phyloP scores from a whole-genome alignment of 2,329 filamentous ascomycete species.

The Aspergillus japonicus region DNA sequence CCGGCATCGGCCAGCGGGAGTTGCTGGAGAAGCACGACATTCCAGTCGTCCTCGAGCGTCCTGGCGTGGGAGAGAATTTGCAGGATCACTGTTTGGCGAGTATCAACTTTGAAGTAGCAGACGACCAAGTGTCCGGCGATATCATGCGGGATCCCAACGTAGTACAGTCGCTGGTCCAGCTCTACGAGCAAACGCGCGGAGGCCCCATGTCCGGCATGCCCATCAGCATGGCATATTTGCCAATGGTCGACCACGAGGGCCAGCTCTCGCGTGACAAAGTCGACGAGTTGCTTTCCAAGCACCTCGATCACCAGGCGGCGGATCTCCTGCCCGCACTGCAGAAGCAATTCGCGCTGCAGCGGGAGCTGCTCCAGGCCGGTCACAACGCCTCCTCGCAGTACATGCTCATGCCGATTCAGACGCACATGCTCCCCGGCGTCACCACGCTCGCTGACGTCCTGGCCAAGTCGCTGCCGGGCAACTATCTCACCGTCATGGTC shows the following conservation, averaged over 20 bases:
- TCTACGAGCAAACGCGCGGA: constrained; percentile 21
- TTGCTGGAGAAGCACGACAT: constrained; percentile 45
- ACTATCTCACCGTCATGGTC: constrained; percentile 22
- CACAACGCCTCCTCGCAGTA: constrained; percentile 15
- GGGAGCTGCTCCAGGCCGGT: constrained; percentile 13
- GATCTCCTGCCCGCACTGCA: background rate
- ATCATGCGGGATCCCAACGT: constrained; percentile 23
- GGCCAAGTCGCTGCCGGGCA: constrained; percentile 15
- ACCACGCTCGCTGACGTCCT: constrained; percentile 16
- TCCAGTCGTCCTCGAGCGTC: constrained; percentile 45
- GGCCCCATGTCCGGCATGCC: constrained; percentile 28
- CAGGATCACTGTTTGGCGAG: constrained; percentile 48
- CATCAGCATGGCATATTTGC: constrained; percentile 28
- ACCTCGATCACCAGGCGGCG: background rate
- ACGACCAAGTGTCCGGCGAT: constrained; percentile 26
- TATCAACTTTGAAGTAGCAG: constrained; percentile 26
- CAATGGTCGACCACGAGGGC: constrained; percentile 23
- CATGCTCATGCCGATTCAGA: constrained; percentile 16
- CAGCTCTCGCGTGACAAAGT: constrained; percentile 10
- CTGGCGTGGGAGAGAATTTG: constrained; percentile 52
- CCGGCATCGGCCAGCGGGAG: constrained; percentile 55
- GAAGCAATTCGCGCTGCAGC: constrained; percentile 16
- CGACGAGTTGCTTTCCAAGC: constrained; percentile 5
- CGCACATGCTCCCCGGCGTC: constrained; percentile 17
- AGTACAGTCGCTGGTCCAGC: constrained; percentile 19